Conservation (phyloP, 1,139 yeast species). For the Lodderomyces metapsilosis region DNA sequence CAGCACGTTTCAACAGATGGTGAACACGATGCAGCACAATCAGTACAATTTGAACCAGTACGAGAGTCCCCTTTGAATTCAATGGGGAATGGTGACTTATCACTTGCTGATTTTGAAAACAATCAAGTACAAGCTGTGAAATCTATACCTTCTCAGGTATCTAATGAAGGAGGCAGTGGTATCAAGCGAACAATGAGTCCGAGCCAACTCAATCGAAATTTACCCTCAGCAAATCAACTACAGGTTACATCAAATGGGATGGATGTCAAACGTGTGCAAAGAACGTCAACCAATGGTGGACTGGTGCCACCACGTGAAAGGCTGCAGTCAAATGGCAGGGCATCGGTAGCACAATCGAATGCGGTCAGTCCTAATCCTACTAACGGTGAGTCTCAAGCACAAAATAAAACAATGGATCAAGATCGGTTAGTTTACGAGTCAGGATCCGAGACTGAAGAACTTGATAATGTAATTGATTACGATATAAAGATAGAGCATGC, state of each 20-base stretch:
- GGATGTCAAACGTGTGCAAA: constrained; percentile 17
- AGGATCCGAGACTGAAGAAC: constrained; percentile 16
- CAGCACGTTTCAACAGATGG: background rate
- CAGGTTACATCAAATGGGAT: constrained; percentile 10
- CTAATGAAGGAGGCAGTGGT: constrained; percentile 16
- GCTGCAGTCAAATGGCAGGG: constrained; percentile 8
- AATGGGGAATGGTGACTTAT: constrained; percentile 70
- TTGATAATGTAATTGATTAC: constrained; percentile 20
- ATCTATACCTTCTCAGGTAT: constrained; percentile 7
- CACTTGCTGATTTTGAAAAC: constrained; percentile 53
- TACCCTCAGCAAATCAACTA: constrained; percentile 14
- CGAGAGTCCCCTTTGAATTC: constrained; percentile 58
- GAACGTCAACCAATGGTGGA: constrained; percentile 19
- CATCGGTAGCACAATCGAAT: constrained; percentile 4
- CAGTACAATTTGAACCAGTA: constrained; percentile 56
- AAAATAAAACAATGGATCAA: constrained; percentile 7
- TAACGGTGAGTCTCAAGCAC: constrained; percentile 5
- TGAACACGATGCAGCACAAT: constrained; percentile 5
- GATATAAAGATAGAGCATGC: constrained; percentile 28
- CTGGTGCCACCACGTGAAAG: constrained; percentile 4
- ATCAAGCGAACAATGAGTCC: constrained; percentile 21
- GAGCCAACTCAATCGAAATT: constrained; percentile 17
- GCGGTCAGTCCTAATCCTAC: constrained; percentile 5
- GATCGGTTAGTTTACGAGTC: constrained; percentile 5
- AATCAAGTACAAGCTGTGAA: constrained; percentile 4